Conservation (phyloP, 352 stramenopile genomes). For the Blastocystis sp. region DNA sequence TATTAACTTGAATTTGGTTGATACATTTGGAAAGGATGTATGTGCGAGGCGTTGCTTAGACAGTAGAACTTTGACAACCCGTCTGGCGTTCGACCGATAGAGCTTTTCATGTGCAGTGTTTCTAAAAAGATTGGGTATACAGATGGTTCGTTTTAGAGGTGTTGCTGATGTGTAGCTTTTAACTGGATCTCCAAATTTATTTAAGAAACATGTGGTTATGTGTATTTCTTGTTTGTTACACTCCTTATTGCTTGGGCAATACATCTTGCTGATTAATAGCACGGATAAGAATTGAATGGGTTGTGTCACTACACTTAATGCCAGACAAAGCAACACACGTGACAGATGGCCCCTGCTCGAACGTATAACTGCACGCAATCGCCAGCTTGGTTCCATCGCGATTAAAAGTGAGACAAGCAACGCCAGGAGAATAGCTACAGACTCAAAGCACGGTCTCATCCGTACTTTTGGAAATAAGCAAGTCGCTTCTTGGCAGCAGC, state of each 20-base stretch:
- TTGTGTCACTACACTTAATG: neutral
- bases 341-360: conserved; percentile 78
- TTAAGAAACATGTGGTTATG: conserved; percentile 5
- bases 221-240: neutral
- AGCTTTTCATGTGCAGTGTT: conserved; percentile 99
- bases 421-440: conserved; percentile 68
- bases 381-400: conserved; percentile 83
- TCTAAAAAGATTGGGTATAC: conserved; percentile 81
- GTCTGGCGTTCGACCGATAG: conserved; percentile 77
- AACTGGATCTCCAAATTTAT: conserved; percentile 35
- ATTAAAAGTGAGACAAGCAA: conserved; percentile 86
- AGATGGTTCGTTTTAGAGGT: neutral
- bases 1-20: conserved; percentile 82
- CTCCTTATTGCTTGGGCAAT: neutral
- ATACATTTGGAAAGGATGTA: conserved; percentile 96
- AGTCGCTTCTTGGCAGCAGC: conserved; percentile 87
- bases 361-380: conserved; percentile 89
- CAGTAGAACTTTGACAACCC: conserved; percentile 62
- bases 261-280: neutral
- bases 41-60: neutral
- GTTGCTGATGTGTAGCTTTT: neutral
- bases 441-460: neutral
- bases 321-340: neutral
- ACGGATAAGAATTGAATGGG: conserved; percentile 6
- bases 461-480: conserved; percentile 68